Evolutionary conservation across 805 yeast genomes (phyloP).

Genomic region (Candida stauntonica): DNA sequence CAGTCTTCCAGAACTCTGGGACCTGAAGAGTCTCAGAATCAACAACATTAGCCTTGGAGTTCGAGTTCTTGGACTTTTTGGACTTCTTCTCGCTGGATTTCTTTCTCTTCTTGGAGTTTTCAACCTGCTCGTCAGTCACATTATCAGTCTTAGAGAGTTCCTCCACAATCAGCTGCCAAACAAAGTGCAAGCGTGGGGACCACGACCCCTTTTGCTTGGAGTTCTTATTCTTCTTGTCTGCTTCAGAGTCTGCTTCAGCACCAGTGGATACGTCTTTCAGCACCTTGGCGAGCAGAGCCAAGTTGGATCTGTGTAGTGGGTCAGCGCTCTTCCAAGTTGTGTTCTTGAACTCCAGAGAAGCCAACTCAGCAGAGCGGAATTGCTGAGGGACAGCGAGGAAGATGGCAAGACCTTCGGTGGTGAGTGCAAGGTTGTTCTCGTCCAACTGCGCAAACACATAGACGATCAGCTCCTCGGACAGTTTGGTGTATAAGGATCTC

Average conservation of each 20-base stretch:
- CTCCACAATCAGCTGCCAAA: slow-evolving; percentile 59
- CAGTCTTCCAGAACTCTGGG: slow-evolving; percentile 72
- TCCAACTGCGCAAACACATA: slow-evolving; percentile 42
- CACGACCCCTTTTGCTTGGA: slow-evolving; percentile 59
- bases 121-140: slow-evolving; percentile 21
- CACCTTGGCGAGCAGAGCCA: slow-evolving; percentile 55
- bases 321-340: slow-evolving; percentile 63
- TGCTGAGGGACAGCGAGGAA: slow-evolving; percentile 48
- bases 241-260: slow-evolving; percentile 26
- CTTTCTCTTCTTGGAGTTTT: slow-evolving; percentile 38
- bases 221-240: slow-evolving; percentile 27
- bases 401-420: slow-evolving; percentile 79
- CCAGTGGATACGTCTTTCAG: slow-evolving; percentile 50
- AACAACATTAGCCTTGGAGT: slow-evolving; percentile 16
- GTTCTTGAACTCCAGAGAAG: slow-evolving; percentile 15
- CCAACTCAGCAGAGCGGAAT: slow-evolving; percentile 11
- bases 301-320: slow-evolving; percentile 70
- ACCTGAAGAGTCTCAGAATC: slow-evolving; percentile 31
- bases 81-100: slow-evolving; percentile 29
- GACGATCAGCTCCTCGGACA: slow-evolving; percentile 17
- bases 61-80: slow-evolving; percentile 23
- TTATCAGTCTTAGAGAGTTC: slow-evolving; percentile 28
- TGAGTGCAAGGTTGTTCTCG: slow-evolving; percentile 49
- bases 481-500: slow-evolving; percentile 25
- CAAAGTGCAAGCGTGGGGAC: slow-evolving; percentile 72